These are phyloP conservation scores for Coemansia sp. DNA, from an alignment of 371 early-diverging fungal genomes.

Conservation along the genomic window DNA sequence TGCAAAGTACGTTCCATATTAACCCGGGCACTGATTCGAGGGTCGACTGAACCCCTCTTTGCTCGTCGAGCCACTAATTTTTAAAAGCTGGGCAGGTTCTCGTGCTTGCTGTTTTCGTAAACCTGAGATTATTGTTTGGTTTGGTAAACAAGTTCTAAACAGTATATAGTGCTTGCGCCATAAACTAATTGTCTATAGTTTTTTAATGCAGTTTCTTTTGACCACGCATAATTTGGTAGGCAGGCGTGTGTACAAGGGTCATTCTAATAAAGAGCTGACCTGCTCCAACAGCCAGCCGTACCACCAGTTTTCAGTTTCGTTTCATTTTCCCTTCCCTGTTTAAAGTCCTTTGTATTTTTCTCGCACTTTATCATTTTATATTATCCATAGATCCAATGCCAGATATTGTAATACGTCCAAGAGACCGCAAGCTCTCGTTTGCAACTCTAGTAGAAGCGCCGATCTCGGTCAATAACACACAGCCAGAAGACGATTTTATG, in stretches of 20 bases:
- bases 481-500: neutral
- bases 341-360: neutral
- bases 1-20: conserved; percentile 21
- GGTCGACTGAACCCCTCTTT: neutral
- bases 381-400: neutral
- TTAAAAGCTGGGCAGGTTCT: neutral
- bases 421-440: neutral
- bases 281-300: neutral
- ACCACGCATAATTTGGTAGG: no score
- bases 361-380: neutral
- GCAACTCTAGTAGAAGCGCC: neutral
- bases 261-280: neutral
- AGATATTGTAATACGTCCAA: neutral
- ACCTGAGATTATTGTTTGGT: neutral
- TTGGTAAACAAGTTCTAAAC: neutral
- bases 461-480: neutral
- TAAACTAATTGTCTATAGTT: neutral
- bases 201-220: neutral
- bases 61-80: neutral
- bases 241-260: no score
- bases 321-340: neutral
- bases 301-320: neutral
- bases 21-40: neutral
- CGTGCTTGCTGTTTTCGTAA: neutral
- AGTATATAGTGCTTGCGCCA: neutral